Percentiles rank a stretch among this genome's conserved stretches.
Conservation (phyloP, 805 yeast species). For the Monosporozyma siamensis region DNA sequence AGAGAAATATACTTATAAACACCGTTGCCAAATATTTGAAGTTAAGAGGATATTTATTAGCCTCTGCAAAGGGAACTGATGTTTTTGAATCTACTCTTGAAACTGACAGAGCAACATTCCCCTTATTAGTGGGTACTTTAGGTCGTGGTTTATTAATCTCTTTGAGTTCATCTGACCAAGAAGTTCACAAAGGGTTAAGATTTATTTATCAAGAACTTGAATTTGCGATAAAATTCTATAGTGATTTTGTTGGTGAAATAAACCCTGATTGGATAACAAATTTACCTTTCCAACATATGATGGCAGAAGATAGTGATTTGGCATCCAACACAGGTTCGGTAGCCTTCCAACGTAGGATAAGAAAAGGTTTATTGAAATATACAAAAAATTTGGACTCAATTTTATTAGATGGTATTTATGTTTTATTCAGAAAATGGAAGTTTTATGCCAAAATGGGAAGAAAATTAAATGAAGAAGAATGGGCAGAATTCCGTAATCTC, state of each 20-base stretch:
- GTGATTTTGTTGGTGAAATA: conserved; percentile 16
- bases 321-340: conserved; percentile 56
- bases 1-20: conserved; percentile 32
- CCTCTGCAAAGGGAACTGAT: conserved; percentile 20
- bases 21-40: conserved; percentile 35
- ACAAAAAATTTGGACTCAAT: conserved; percentile 21
- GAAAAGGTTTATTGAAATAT: conserved; percentile 32
- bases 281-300: conserved; percentile 32
- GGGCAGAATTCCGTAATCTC: conserved; percentile 48
- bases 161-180: conserved; percentile 42
- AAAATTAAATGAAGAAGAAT: conserved; percentile 29
- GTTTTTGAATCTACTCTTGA: conserved; percentile 16
- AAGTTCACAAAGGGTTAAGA: conserved; percentile 40
- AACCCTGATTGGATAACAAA: conserved; percentile 25
- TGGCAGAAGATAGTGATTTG: conserved; percentile 41
- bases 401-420: conserved; percentile 26
- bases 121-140: conserved; percentile 31
- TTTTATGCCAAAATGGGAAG: conserved; percentile 13
- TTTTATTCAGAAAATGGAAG: conserved; percentile 32
- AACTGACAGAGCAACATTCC: conserved; percentile 26
- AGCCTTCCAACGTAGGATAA: conserved; percentile 61
- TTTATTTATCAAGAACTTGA: conserved; percentile 30
- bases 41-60: conserved; percentile 27
- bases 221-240: conserved; percentile 22
- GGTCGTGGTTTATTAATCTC: conserved; percentile 46